A percentile compares a stretch with the other conserved stretches of the same genome.
These are phyloP conservation scores for Colletotrichum shisoi DNA, from an alignment of 2,329 filamentous ascomycete species.

Conservation along the genomic window DNA sequence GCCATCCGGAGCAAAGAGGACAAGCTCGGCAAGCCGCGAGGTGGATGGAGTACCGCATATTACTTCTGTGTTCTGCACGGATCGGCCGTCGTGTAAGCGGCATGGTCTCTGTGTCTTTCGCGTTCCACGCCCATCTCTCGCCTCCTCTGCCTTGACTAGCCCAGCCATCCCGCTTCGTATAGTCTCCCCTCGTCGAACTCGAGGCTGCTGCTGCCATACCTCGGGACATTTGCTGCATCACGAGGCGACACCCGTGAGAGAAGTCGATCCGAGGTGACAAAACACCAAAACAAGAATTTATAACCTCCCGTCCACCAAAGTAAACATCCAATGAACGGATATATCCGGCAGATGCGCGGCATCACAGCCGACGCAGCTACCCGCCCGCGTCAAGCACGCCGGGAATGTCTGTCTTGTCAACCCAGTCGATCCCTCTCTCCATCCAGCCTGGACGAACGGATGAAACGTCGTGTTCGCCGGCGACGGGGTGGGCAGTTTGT, in stretches of 20 bases:
- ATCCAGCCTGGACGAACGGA: neutral
- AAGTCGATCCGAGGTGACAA: neutral
- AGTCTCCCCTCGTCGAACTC: neutral
- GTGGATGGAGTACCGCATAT: conserved; percentile 4
- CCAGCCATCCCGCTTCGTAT: conserved; percentile 5
- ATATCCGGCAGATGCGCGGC: conserved; percentile 30
- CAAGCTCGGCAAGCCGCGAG: conserved; percentile 4
- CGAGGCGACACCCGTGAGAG: neutral
- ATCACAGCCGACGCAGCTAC: conserved; percentile 9
- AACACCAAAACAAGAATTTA: neutral
- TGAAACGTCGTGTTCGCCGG: neutral
- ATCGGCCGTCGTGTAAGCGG: conserved; percentile 34
- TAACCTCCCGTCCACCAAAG: neutral
- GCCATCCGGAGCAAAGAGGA: conserved; percentile 11
- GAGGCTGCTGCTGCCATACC: conserved; percentile 5
- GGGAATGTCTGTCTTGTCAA: neutral
- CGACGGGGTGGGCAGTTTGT: neutral
- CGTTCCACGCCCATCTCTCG: neutral
- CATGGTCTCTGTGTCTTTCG: neutral
- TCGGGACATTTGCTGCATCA: conserved; percentile 6
- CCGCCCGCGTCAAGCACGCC: neutral
- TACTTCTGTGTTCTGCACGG: conserved; percentile 27
- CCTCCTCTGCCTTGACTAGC: neutral
- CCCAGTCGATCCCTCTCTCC: neutral
- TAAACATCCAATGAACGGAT: conserved; percentile 4